phyloP scores from a whole-genome alignment of 495 filamentous ascomycete genomes.

The Hamigera avellanea region DNA sequence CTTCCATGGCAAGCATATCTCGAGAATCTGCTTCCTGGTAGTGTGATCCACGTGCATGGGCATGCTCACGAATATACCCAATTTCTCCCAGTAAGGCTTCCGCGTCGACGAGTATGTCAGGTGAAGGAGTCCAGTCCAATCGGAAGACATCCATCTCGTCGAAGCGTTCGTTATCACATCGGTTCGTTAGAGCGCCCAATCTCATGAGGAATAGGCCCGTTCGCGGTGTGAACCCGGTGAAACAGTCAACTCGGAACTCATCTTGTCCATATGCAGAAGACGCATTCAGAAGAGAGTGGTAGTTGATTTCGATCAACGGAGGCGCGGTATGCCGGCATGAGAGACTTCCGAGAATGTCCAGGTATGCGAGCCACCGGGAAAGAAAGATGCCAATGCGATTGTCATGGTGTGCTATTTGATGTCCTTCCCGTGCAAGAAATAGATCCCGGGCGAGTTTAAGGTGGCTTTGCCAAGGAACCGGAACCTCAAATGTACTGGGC shows the following conservation, averaged over 20 bases:
- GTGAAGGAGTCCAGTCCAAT: slow-evolving; percentile 47
- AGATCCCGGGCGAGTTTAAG: slow-evolving; percentile 66
- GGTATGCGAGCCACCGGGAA: slow-evolving; percentile 77
- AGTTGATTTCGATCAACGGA: slow-evolving; percentile 37
- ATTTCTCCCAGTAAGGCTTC: slow-evolving; percentile 43
- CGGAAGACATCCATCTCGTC: slow-evolving; percentile 40
- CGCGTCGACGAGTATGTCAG: slow-evolving; percentile 41
- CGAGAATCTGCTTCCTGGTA: slow-evolving; percentile 18
- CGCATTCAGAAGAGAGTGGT: slow-evolving; percentile 43
- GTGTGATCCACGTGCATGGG: slow-evolving; percentile 22
- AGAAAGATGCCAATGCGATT: slow-evolving; percentile 70
- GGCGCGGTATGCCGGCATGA: slow-evolving; percentile 54
- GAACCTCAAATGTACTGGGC: slow-evolving; percentile 65
- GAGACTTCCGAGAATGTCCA: slow-evolving; percentile 69
- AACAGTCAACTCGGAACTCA: slow-evolving; percentile 61
- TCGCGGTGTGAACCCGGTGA: slow-evolving; percentile 63
- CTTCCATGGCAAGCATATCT: slow-evolving; percentile 69
- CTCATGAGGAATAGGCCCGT: slow-evolving; percentile 62
- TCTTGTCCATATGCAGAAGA: slow-evolving; percentile 30
- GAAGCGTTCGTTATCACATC: slow-evolving; percentile 59
- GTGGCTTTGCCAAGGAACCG: slow-evolving; percentile 66
- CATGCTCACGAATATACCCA: slow-evolving; percentile 17
- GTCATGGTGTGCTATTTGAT: slow-evolving; percentile 35
- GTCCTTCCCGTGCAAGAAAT: slow-evolving; percentile 54
- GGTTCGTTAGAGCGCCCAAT: slow-evolving; percentile 59